Base-by-base conservation (phyloP, 768 basidiomycete genomes). In the Suillus placidus region DNA sequence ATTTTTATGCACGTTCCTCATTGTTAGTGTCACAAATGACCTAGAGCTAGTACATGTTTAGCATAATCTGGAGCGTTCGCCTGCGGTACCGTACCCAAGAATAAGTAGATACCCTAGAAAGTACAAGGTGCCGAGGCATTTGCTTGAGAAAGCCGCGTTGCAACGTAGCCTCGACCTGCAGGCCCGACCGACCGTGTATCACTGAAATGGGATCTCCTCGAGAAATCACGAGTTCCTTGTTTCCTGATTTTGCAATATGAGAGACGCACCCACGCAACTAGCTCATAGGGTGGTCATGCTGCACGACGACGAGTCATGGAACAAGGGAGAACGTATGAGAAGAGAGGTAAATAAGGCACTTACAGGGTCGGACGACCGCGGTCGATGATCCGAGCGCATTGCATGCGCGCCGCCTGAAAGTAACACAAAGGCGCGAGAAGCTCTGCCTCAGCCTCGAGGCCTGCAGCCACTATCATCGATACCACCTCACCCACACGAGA, bases 71-170 rank as follows among this genome's bases (percentile, higher is more conserved):
- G 47, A 23, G 51, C 42, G 51, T n/a, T 30, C 61, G 18, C 64
- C 64, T 67, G 64, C 71, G 67, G 69, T 63, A 49, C 67, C 71
- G 71, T 56, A 47, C 49, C 68, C 69, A 74, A 61, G 60, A 61
- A 57, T 60, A 57, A 62, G 47, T 47, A 60, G 18, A 26, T 10
- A 60, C 64, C 64, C 64, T 32, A 35, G 34, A 67, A 64, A 51
- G 54, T 55, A 6, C 26, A 23, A 64, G 10, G 32, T 4, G 51
- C 38, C 60, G 37, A 63, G 30, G 26, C 23, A 40, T 65, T 26
- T 38, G 26, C 64, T 47, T 23, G 62, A 42, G 40, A 58, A 37
- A 9, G 63, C 35, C 23, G n/a, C 37, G 37, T 58, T 35, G 64
- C 54, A n/a, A 26, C n/a, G 30, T 23, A 34, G 43, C 47, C 16